A percentile compares a stretch with the other conserved stretches of the same genome.
Conservation (phyloP, 2,329 filamentous ascomycete genomes). For the Lachnellula suecica region DNA sequence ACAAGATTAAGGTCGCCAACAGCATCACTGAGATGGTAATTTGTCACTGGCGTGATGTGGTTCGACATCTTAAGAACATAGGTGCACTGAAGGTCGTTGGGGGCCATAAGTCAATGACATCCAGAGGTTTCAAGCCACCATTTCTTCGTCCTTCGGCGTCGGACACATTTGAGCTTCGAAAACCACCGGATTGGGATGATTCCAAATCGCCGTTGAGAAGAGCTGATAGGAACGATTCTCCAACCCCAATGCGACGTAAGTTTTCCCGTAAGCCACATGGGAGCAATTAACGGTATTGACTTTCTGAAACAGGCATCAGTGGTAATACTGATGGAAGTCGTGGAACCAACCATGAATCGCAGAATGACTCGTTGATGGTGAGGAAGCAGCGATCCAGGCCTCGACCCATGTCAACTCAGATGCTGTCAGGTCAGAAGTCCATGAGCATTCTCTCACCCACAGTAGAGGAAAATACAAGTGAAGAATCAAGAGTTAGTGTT, state of each 20-base stretch:
- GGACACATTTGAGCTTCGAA: constrained; percentile 39
- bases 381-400: constrained; percentile 26
- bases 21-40: constrained; percentile 65
- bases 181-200: constrained; percentile 37
- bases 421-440: constrained; percentile 20
- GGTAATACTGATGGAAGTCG: background rate
- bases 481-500: background rate
- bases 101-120: constrained; percentile 12
- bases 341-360: background rate
- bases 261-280: constrained; percentile 4
- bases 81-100: constrained; percentile 15
- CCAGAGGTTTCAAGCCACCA: constrained; percentile 13
- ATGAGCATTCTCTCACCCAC: constrained; percentile 26
- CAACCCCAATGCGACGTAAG: constrained; percentile 36
- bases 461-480: constrained; percentile 20
- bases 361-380: constrained; percentile 18
- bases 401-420: constrained; percentile 21
- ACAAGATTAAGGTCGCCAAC: constrained; percentile 59
- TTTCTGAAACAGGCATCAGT: constrained; percentile 3
- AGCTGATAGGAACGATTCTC: constrained; percentile 33
- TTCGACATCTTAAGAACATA: constrained; percentile 56
- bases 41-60: constrained; percentile 62
- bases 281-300: background rate
- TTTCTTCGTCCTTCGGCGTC: constrained; percentile 41
- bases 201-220: constrained; percentile 18